A percentile compares a stretch with the other conserved stretches of the same genome.
These are phyloP conservation scores for Lipomyces chichibuensis DNA, from an alignment of 805 yeast genomes.

Conservation along the genomic window DNA sequence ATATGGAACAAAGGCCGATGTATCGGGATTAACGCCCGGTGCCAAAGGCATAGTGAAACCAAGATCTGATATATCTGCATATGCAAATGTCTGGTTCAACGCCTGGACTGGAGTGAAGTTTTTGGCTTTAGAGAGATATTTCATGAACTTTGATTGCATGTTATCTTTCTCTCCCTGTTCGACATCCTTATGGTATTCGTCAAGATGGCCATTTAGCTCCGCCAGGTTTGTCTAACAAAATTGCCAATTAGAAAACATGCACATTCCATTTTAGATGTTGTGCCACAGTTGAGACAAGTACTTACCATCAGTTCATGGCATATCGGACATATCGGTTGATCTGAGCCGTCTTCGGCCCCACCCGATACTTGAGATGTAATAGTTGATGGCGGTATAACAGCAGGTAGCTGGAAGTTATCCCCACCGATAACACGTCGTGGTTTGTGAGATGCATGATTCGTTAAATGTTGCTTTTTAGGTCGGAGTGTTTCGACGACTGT, in stretches of 20 bases:
- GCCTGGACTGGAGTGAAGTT: constrained; percentile 44
- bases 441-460: constrained; percentile 14
- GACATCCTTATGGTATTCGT: constrained; percentile 59
- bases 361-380: neutral
- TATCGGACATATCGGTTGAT: constrained; percentile 60
- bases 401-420: constrained; percentile 24
- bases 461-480: constrained; percentile 17
- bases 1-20: neutral
- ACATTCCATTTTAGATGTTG: neutral
- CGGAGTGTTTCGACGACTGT: constrained; percentile 28
- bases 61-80: constrained; percentile 55
- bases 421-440: constrained; percentile 27
- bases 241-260: neutral
- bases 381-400: constrained; percentile 5
- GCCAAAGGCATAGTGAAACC: constrained; percentile 24
- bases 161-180: constrained; percentile 43
- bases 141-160: constrained; percentile 51
- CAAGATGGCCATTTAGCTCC: constrained; percentile 71
- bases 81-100: constrained; percentile 48
- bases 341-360: neutral
- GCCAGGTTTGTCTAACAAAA: constrained; percentile 22
- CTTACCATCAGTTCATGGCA: constrained; percentile 61
- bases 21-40: constrained; percentile 3
- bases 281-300: neutral
- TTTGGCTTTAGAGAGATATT: constrained; percentile 48